phyloP scores from a whole-genome alignment of 2,329 filamentous ascomycete genomes.

The Coleophoma eucalyptorum region DNA sequence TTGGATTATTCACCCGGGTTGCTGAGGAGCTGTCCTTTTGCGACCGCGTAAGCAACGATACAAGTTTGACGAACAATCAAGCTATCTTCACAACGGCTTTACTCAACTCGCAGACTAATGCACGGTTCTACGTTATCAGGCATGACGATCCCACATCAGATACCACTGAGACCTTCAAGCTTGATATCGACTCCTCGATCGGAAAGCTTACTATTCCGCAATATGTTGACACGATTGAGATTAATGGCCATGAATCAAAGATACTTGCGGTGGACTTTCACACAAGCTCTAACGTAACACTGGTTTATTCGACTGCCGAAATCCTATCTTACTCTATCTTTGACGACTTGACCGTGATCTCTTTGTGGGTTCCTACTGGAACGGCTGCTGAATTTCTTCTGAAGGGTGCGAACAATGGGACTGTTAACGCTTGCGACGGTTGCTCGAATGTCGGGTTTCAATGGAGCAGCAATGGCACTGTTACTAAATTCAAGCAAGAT shows the following conservation, averaged over 20 bases:
- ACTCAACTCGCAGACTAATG: conserved; percentile 42
- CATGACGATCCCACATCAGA: conserved; percentile 59
- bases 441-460: too few species aligned
- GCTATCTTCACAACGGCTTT: conserved; percentile 62
- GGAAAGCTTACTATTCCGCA: conserved; percentile 55
- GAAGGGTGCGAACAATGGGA: too few species aligned
- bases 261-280: too few species aligned
- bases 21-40: conserved; percentile 13
- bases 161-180: conserved; percentile 52
- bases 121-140: conserved; percentile 60
- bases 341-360: conserved; percentile 49
- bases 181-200: conserved; percentile 53
- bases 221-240: too few species aligned
- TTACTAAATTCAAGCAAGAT: too few species aligned
- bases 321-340: conserved; percentile 64
- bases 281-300: too few species aligned
- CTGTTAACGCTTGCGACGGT: too few species aligned
- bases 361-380: too few species aligned
- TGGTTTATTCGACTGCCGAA: conserved; percentile 65
- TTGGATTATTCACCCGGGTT: conserved; percentile 13
- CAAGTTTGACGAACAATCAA: conserved; percentile 58
- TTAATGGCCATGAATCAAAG: too few species aligned
- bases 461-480: too few species aligned
- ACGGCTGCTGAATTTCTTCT: too few species aligned
- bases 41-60: conserved; percentile 1